These are phyloP conservation scores for Talaromyces sp. DNA, from an alignment of 2,329 filamentous ascomycete species.

Conservation along the genomic window DNA sequence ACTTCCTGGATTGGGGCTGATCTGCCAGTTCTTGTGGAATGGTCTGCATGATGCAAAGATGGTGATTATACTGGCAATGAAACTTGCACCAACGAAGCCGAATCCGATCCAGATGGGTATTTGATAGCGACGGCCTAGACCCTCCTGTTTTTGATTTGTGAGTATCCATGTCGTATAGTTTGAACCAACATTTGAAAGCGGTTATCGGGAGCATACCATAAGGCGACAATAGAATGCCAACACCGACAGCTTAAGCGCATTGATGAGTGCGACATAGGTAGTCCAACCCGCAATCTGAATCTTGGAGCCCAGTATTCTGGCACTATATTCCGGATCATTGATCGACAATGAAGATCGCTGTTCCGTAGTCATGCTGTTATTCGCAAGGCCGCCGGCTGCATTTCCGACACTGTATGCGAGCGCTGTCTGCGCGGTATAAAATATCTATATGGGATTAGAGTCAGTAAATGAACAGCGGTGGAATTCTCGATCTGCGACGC, in stretches of 20 bases:
- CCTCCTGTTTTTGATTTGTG: conserved; percentile 21
- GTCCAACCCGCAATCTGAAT: conserved; percentile 57
- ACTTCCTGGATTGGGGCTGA: conserved; percentile 60
- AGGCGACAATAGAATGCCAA: conserved; percentile 58
- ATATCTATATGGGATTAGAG: conserved; percentile 36
- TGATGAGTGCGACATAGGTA: conserved; percentile 53
- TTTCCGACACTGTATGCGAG: conserved; percentile 52
- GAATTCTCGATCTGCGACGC: conserved; percentile 15
- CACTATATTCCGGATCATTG: conserved; percentile 46
- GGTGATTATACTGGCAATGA: conserved; percentile 50
- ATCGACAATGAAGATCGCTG: conserved; percentile 49
- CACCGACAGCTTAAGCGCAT: conserved; percentile 56
- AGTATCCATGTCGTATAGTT: neutral
- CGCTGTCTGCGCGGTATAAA: conserved; percentile 53
- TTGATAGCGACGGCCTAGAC: conserved; percentile 28
- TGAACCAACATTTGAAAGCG: too few relatives aligned
- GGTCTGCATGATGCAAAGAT: conserved; percentile 56
- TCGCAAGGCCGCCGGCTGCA: conserved; percentile 53
- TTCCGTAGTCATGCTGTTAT: conserved; percentile 57
- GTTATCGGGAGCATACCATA: conserved; percentile 33
- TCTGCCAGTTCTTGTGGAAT: conserved; percentile 59
- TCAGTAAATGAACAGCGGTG: conserved; percentile 5
- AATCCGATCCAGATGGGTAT: conserved; percentile 54
- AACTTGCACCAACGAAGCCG: conserved; percentile 49
- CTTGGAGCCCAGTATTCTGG: conserved; percentile 55